phyloP scores from a whole-genome alignment of 768 basidiomycete genomes.

The Termitomyces heimii region DNA sequence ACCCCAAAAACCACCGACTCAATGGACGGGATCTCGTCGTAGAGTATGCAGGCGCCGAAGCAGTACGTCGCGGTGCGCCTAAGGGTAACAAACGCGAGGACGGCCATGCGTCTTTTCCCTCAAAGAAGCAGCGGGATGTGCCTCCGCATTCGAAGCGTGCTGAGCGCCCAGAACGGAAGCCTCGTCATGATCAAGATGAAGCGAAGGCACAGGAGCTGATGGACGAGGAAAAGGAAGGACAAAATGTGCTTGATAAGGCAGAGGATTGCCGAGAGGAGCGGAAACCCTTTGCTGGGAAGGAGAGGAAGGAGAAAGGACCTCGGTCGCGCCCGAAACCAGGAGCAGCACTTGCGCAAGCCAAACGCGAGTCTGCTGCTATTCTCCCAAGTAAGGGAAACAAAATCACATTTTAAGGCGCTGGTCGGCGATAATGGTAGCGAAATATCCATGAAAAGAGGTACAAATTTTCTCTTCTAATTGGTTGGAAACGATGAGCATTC shows the following conservation, averaged over 20 bases:
- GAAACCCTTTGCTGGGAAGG: conserved; percentile 8
- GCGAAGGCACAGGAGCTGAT: background rate
- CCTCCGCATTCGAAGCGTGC: conserved; percentile 3
- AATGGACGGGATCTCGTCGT: conserved; percentile 82
- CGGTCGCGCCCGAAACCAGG: conserved; percentile 64
- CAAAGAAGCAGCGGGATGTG: conserved; percentile 9
- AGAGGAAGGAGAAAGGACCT: conserved; percentile 24
- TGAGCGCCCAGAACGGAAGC: conserved; percentile 6
- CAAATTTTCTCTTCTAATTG: background rate
- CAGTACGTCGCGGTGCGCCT: conserved; percentile 76
- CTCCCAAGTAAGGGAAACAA: conserved; percentile 65
- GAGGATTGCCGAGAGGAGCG: conserved; percentile 3
- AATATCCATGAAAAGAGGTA: background rate
- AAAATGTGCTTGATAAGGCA: background rate
- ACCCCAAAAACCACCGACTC: conserved; percentile 78
- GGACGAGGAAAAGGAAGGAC: background rate
- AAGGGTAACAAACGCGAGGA: conserved; percentile 22
- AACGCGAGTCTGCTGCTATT: conserved; percentile 72
- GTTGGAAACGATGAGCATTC: background rate
- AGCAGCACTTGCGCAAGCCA: conserved; percentile 72
- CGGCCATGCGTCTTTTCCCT: conserved; percentile 2
- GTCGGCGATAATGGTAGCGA: too few relatives aligned
- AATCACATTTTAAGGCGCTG: conserved; percentile 55
- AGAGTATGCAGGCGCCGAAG: conserved; percentile 86
- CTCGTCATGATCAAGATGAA: conserved; percentile 1